phyloP scores from a whole-genome alignment of 2,329 filamentous ascomycete species.

The Pyrenophora teres region DNA sequence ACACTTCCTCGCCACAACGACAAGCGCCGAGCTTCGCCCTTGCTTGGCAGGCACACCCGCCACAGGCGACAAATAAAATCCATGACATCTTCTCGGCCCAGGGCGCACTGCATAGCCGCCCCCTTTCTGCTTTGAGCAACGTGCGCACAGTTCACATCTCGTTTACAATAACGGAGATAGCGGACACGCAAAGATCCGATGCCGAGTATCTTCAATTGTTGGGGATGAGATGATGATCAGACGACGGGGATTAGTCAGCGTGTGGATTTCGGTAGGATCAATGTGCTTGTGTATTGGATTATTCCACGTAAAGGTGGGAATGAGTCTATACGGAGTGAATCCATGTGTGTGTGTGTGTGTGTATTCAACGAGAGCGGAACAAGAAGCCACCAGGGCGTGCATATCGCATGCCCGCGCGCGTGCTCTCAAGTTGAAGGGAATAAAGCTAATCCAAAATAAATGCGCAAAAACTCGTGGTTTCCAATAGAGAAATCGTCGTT shows the following conservation, averaged over 20 bases:
- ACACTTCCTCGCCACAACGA: background rate
- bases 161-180: background rate
- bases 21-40: background rate
- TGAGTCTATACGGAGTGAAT: background rate
- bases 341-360: background rate
- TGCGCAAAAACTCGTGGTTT: background rate
- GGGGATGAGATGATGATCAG: background rate
- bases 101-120: constrained; percentile 4
- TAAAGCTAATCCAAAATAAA: constrained; percentile 2
- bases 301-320: background rate
- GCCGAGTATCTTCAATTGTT: background rate
- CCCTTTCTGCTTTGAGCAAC: constrained; percentile 3
- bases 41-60: constrained; percentile 21
- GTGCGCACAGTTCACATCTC: background rate
- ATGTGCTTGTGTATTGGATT: no score
- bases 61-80: constrained; percentile 3
- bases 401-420: no score
- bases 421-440: background rate
- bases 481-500: background rate
- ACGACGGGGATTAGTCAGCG: background rate
- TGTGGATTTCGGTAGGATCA: background rate
- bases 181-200: constrained; percentile 1
- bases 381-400: no score
- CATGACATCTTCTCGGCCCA: constrained; percentile 6
- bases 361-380: constrained; percentile 1